phyloP scores from a whole-genome alignment of 768 basidiomycete species.

The Pleurotus salmoneostramineus region DNA sequence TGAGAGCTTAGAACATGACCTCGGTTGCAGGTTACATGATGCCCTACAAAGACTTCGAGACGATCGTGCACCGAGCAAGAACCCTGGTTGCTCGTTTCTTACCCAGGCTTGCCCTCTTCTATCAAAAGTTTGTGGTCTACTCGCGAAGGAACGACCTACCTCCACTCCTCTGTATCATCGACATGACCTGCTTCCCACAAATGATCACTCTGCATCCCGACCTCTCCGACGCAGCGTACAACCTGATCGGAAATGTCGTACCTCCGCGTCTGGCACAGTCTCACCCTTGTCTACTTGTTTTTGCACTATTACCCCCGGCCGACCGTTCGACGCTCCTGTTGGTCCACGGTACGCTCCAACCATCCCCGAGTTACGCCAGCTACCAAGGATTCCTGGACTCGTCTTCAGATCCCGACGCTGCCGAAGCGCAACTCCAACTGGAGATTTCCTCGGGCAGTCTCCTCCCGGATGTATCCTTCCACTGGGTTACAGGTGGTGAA shows the following conservation, averaged over 20 bases:
- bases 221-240: not conserved
- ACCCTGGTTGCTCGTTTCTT: not conserved
- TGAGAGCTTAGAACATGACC: not conserved
- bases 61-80: not conserved
- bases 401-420: not conserved
- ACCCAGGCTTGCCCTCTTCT: not conserved
- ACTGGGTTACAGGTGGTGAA: too few species aligned
- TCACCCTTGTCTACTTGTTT: not conserved
- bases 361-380: not conserved
- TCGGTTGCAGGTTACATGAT: not conserved
- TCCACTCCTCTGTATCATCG: not conserved
- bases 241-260: not conserved
- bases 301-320: not conserved
- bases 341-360: not conserved
- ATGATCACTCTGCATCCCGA: not conserved
- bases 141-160: not conserved
- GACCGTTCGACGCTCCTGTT: not conserved
- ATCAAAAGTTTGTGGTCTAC: not conserved
- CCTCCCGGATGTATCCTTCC: too few species aligned
- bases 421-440: not conserved
- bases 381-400: not conserved
- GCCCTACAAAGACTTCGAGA: not conserved
- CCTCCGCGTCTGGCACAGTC: not conserved
- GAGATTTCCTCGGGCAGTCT: not conserved
- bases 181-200: not conserved